Conservation (phyloP, 2,329 filamentous ascomycete genomes). For the Colletotrichum noveboracense region DNA sequence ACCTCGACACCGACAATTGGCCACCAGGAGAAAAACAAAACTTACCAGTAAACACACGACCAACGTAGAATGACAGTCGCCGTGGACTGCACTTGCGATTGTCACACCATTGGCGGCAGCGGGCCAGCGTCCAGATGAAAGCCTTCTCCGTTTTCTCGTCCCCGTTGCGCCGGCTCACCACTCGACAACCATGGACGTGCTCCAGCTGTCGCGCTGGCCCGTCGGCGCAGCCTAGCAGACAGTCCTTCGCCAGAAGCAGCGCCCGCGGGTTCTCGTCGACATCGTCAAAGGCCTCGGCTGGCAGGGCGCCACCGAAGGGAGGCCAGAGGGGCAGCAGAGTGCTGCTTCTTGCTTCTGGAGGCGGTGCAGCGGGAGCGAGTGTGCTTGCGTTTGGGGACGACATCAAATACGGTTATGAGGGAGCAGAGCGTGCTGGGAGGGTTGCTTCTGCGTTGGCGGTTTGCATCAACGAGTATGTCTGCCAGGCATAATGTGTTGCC, state of each 20-base stretch:
- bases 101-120: conserved; percentile 14
- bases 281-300: conserved; percentile 4
- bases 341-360: conserved; percentile 55
- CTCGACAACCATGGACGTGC: conserved; percentile 50
- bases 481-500: too few species aligned
- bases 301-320: not conserved
- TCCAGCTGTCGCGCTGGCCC: conserved; percentile 42
- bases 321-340: conserved; percentile 25
- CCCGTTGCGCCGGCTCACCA: conserved; percentile 41
- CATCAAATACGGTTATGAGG: conserved; percentile 77
- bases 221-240: conserved; percentile 32
- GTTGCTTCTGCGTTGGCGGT: conserved; percentile 77
- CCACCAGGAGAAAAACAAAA: not conserved
- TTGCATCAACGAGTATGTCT: conserved; percentile 83
- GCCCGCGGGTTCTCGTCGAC: conserved; percentile 34
- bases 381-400: conserved; percentile 67
- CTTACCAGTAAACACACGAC: not conserved
- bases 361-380: conserved; percentile 53
- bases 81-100: conserved; percentile 1
- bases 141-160: conserved; percentile 39
- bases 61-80: conserved; percentile 17
- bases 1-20: not conserved
- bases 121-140: conserved; percentile 43
- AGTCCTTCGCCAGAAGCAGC: conserved; percentile 20
- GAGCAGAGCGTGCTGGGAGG: conserved; percentile 77